Evolutionary conservation across 352 stramenopile genomes (phyloP), one percentile per base, ranked within the genome.

Genomic region (Globisporangium nunn): DNA sequence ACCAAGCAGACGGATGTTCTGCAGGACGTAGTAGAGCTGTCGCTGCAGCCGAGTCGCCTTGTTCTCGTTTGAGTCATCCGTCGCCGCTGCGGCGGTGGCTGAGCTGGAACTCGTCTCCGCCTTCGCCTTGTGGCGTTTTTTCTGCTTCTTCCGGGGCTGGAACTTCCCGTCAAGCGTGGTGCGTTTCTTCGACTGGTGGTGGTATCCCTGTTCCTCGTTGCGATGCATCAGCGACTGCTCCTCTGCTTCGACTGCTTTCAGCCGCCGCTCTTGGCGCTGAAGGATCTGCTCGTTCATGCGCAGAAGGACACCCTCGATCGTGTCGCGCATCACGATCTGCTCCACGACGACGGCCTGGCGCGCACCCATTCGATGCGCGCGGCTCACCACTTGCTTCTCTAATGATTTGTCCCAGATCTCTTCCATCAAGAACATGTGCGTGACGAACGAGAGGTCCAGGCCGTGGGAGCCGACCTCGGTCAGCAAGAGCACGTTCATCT

Each of bases 391-490:
- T 74, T 99, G 97, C 31, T 96, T 72, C 64, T 98, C 87, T 14
- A 99, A 65, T 12, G 83, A 96, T 56, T 96, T 95, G 67, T 99
- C 96, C 82, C 85, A 98, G 37, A 99, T 96, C 58, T 98, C 86
- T 48, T 99, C 95, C 63, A 98, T 85, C 35, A 98, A 71, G 58
- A 98, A 98, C n/a, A 99, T 97, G 68, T 99, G 94, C 29, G 96
- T 99, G 23, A 98, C 93, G 74, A 99, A 99, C 44, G 88, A 98
- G 11, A 99, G 71, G 62, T 99, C 95, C 49, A 99, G 81, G 12
- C 97, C 97, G 54, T 97, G 87, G 18, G 84, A 96, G 1, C 96
- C 97, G 58, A 98, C 87, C 43, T 97, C 96, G 0, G 79, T 92
- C 28, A 99, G 70, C 11, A 99, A 70, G 46, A 99, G 79, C 17